Evolutionary conservation across 1,139 yeast genomes (phyloP), one percentile per base, ranked within the genome.

Genomic region (Yamadazyma kanchanaburiensis): DNA sequence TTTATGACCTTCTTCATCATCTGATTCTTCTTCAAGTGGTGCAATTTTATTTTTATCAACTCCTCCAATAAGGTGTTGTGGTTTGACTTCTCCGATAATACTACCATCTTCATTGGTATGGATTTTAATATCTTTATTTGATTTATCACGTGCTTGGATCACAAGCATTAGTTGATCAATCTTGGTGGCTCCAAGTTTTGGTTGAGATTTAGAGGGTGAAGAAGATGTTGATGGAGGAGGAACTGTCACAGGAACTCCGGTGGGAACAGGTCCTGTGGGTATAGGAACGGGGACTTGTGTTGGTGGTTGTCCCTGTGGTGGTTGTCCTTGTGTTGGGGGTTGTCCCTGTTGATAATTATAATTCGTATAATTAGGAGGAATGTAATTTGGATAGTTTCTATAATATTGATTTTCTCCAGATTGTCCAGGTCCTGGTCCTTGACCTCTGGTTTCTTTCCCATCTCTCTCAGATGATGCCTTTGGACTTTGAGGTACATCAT

Each of bases 91-190:
- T 3, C 64, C 70, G 26, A 65, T 44, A 17, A 66, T 62, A 31
- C 71, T 69, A 4, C 88, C 88, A 53, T 80, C 88, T 3, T 74
- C 70, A 1, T 79, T 75, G 37, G 77, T 80, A 28, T 71, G 70
- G 24, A 81, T 80, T 22, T 69, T 70, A 14, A 76, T 73, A 6
- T 74, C 75, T 15, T 36, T 33, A 24, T 79, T 71, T 12, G 88
- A 87, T 39, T 83, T 80, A 39, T 81, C 84, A 34, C 94, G 70
- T 0, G 96, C 94, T 53, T 88, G 95, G 33, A 88, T 82, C 21
- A 87, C 85, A 35, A 88, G 66, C 95, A 88, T 86, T 49, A 88
- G 62, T 47, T 83, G 94, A 55, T 88, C 96, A 24, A 88, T 86
- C 50, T 83, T 83, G 0, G 96, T 86, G 3, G 91, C 88, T 0